Conservation (phyloP, 2,329 filamentous ascomycete genomes). For the Zymoseptoria ardabiliae region DNA sequence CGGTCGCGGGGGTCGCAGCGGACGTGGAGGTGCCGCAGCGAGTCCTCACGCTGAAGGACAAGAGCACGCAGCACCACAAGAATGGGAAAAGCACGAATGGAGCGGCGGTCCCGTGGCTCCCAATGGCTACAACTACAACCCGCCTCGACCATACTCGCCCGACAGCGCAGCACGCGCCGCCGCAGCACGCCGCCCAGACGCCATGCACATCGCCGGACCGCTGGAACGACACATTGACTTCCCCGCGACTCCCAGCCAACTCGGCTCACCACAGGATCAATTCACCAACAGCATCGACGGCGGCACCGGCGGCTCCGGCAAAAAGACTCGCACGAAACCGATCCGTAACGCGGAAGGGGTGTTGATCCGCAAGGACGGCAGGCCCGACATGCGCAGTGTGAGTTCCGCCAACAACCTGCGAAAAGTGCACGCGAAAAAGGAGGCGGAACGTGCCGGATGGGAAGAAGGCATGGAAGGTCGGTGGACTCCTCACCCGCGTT, state of each 20-base stretch:
- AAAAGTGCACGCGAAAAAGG: constrained; percentile 45
- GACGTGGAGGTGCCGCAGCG: constrained; percentile 31
- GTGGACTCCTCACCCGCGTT: constrained; percentile 7
- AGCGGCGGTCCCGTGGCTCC: constrained; percentile 30
- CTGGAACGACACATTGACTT: constrained; percentile 17
- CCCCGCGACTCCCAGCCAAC: constrained; percentile 18
- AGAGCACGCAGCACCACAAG: constrained; percentile 30
- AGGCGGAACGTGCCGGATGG: constrained; percentile 30
- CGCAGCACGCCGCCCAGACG: constrained; percentile 1
- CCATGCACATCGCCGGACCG: constrained; percentile 7
- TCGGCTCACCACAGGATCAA: constrained; percentile 9
- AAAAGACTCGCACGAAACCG: constrained; percentile 46
- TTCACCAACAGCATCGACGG: constrained; percentile 10
- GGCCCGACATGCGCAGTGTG: constrained; percentile 46
- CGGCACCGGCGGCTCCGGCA: constrained; percentile 21
- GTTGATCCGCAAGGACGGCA: constrained; percentile 45
- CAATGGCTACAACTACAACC: constrained; percentile 27
- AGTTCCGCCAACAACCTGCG: constrained; percentile 45
- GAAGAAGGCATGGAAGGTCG: constrained; percentile 16
- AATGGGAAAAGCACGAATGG: constrained; percentile 36
- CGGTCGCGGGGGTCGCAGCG: constrained; percentile 31
- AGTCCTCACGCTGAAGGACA: constrained; percentile 12
- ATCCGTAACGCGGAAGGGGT: constrained; percentile 44
- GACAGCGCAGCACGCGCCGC: constrained; percentile 5
- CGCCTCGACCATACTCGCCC: constrained; percentile 10